Evolutionary conservation across 2,329 filamentous ascomycete genomes (phyloP).

Genomic region (Talaromyces piceae): DNA sequence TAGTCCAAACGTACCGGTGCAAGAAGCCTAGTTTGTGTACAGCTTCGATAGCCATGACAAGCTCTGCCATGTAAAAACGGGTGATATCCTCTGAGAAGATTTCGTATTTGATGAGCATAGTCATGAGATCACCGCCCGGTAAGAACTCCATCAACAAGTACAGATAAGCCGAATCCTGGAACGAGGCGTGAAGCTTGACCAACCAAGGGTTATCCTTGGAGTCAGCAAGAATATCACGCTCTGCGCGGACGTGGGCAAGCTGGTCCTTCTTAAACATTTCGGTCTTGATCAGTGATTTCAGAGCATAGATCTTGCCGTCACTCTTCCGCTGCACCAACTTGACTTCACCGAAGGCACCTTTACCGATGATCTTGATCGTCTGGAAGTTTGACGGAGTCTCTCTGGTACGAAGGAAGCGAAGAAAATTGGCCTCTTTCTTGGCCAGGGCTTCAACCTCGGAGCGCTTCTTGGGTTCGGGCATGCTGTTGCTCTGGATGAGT

Average conservation of each 20-base stretch:
- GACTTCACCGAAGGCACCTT: conserved; percentile 97
- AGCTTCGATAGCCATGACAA: conserved; percentile 95
- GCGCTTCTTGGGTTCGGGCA: conserved; percentile 69
- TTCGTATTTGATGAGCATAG: conserved; percentile 99
- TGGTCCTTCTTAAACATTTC: conserved; percentile 99
- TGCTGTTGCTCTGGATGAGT: conserved; percentile 68
- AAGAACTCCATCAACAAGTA: conserved; percentile 99
- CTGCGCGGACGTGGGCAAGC: conserved; percentile 90
- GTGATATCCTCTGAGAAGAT: conserved; percentile 99
- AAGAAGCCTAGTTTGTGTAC: conserved; percentile 98
- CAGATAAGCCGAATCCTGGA: conserved; percentile 91
- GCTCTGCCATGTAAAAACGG: conserved; percentile 97
- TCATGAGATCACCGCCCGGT: conserved; percentile 97
- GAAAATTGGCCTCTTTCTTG: conserved; percentile 82
- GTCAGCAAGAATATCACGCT: conserved; percentile 95
- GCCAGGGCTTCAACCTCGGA: conserved; percentile 79
- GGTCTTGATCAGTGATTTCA: conserved; percentile 97
- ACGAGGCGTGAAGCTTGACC: conserved; percentile 95
- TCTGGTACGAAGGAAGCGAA: conserved; percentile 88
- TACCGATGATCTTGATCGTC: conserved; percentile 96
- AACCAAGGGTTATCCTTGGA: conserved; percentile 97
- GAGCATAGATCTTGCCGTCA: conserved; percentile 93
- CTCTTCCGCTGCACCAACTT: conserved; percentile 95
- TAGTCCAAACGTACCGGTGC: conserved; percentile 65
- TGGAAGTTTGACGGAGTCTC: conserved; percentile 92